phyloP scores from a whole-genome alignment of 257 asterid genomes.

The Fraxinus pennsylvanica region DNA sequence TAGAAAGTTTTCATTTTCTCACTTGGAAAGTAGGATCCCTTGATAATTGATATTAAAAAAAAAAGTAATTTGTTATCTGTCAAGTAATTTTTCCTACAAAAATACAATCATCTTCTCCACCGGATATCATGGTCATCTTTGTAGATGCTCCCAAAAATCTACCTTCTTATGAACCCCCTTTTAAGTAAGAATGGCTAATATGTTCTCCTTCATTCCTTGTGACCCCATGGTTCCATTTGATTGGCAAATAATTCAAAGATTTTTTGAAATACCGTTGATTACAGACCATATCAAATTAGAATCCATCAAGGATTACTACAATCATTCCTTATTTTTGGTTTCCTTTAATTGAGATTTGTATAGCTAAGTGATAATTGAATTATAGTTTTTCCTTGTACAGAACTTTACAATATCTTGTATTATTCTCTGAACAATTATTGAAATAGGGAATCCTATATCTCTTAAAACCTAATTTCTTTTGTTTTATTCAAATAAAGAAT shows the following conservation, averaged over 20 bases:
- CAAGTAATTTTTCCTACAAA: not conserved
- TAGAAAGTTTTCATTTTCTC: too few species aligned
- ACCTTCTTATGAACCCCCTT: not conserved
- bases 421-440: not conserved
- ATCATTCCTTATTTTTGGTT: not conserved
- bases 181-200: not conserved
- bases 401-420: not conserved
- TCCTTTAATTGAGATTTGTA: not conserved
- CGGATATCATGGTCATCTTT: not conserved
- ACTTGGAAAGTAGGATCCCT: not conserved
- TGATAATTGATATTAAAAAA: too few species aligned
- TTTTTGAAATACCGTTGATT: not conserved
- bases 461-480: not conserved
- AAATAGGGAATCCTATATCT: not conserved
- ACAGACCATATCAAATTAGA: not conserved
- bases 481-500: not conserved
- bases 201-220: not conserved
- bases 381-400: not conserved
- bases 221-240: not conserved
- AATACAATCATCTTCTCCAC: not conserved
- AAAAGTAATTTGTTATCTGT: not conserved
- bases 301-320: not conserved
- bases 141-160: not conserved
- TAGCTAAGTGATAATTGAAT: not conserved
- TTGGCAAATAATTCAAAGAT: not conserved